A percentile compares a stretch with the other conserved stretches of the same genome.
phyloP scores from a whole-genome alignment of 2,329 filamentous ascomycete genomes.

The Exophiala oligosperma region DNA sequence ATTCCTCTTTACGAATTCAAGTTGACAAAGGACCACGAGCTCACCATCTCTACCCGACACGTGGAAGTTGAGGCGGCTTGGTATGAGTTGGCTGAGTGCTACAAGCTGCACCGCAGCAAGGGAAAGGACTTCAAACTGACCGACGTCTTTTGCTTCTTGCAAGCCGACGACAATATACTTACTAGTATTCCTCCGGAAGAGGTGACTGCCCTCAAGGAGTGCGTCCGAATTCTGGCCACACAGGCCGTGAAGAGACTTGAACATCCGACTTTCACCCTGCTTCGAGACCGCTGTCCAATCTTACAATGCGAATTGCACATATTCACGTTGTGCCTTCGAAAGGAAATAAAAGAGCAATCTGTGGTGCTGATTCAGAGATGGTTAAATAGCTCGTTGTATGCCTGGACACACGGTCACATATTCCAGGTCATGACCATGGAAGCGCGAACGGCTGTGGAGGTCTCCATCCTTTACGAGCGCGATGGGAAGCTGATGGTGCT shows the following conservation, averaged over 20 bases:
- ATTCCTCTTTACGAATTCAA: background rate
- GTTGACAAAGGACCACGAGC: background rate
- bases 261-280: background rate
- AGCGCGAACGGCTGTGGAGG: background rate
- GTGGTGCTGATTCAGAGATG: background rate
- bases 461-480: background rate
- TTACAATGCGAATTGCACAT: background rate
- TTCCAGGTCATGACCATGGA: background rate
- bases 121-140: constrained; percentile 2
- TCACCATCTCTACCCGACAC: constrained; percentile 2
- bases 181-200: background rate
- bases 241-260: background rate
- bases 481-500: background rate
- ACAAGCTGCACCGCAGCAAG: background rate
- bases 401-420: background rate
- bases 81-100: background rate
- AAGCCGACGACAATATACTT: background rate
- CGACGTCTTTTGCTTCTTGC: constrained; percentile 1
- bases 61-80: background rate
- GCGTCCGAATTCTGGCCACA: background rate
- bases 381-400: background rate
- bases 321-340: constrained; percentile 1
- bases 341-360: background rate
- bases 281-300: background rate
- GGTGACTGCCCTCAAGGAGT: no score